phyloP scores from a whole-genome alignment of 257 asterid genomes.

The Lithospermum erythrorhizon region DNA sequence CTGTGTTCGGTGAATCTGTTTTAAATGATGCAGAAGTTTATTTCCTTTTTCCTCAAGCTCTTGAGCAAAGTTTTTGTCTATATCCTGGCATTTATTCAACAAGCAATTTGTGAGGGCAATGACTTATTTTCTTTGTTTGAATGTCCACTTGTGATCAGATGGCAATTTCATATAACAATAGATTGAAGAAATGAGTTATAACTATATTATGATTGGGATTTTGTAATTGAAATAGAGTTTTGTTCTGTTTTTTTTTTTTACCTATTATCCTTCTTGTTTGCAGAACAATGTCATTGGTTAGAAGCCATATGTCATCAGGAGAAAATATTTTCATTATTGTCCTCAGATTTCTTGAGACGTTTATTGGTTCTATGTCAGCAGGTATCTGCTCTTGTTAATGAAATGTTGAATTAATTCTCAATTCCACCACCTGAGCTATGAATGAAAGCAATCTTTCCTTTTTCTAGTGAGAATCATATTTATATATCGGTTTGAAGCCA shows the following conservation, averaged over 20 bases:
- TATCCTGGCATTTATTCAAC: constrained; percentile 5
- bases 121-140: constrained; percentile 22
- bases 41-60: constrained; percentile 24
- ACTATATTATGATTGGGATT: constrained; percentile 6
- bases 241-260: constrained; percentile 2
- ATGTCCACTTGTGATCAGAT: constrained; percentile 43
- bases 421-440: background rate
- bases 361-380: constrained; percentile 92
- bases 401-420: background rate
- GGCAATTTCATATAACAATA: constrained; percentile 92
- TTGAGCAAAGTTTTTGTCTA: constrained; percentile 7
- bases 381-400: constrained; percentile 32
- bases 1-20: constrained; percentile 96
- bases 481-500: no score
- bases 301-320: constrained; percentile 64
- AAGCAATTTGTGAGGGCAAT: constrained; percentile 5
- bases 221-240: background rate
- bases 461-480: background rate
- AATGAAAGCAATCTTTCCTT: background rate
- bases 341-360: constrained; percentile 92
- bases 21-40: constrained; percentile 94
- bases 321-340: constrained; percentile 74
- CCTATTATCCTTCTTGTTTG: constrained; percentile 1
- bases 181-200: constrained; percentile 11
- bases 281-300: constrained; percentile 93